Conservation (phyloP, 1,284 basidiomycete species). For the Rhodotorula sp. region DNA sequence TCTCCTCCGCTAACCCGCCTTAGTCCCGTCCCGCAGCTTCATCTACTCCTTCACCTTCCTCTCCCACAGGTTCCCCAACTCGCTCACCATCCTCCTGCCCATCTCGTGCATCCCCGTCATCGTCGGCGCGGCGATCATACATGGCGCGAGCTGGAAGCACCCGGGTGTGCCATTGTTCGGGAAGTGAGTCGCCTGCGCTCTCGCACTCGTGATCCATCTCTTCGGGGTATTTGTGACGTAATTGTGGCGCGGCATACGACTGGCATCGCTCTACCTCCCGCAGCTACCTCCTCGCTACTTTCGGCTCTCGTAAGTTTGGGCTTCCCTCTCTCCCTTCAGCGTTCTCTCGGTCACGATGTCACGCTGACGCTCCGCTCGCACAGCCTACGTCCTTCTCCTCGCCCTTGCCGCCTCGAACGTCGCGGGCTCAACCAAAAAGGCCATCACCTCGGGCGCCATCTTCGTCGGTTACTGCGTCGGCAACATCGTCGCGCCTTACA, state of each 20-base stretch:
- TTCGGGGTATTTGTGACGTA: too few relatives aligned
- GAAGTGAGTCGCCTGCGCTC: conserved; percentile 25
- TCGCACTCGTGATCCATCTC: neutral
- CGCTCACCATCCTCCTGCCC: conserved; percentile 51
- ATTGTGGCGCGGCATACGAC: conserved; percentile 34
- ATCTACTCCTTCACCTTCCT: conserved; percentile 52
- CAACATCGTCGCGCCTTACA: conserved; percentile 50
- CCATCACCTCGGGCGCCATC: conserved; percentile 49
- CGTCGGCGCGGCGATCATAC: conserved; percentile 53
- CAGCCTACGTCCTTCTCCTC: conserved; percentile 47
- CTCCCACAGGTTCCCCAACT: conserved; percentile 49
- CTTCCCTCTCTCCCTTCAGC: too few relatives aligned
- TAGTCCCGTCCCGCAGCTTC: conserved; percentile 50
- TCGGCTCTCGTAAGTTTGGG: conserved; percentile 1
- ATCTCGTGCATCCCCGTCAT: conserved; percentile 54
- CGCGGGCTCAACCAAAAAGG: conserved; percentile 54
- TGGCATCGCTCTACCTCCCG: conserved; percentile 2
- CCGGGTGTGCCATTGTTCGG: conserved; percentile 53
- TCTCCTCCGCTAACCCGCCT: neutral
- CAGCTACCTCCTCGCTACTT: neutral
- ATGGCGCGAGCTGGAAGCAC: conserved; percentile 51
- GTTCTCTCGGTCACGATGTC: too few relatives aligned
- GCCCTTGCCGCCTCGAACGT: conserved; percentile 52
- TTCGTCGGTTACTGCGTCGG: conserved; percentile 51
- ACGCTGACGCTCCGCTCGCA: too few relatives aligned